phyloP scores from a whole-genome alignment of 1,284 basidiomycete genomes.

The Uromyces viciae-fabae region DNA sequence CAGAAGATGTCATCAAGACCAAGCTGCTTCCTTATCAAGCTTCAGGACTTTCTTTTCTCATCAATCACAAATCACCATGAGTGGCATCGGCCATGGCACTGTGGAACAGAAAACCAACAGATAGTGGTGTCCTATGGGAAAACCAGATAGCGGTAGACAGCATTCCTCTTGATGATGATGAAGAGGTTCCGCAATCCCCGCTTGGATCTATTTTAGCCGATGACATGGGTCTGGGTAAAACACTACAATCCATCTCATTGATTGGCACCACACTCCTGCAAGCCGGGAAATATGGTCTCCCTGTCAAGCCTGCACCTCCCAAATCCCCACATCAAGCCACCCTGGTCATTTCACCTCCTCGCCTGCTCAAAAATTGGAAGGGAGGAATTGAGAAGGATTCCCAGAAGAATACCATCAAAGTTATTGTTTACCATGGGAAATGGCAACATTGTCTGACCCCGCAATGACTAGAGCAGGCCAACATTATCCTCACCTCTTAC shows the following conservation, averaged over 20 bases:
- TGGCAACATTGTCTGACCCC: no score
- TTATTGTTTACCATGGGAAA: conserved; percentile 3
- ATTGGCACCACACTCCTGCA: conserved; percentile 49
- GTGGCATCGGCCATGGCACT: not conserved
- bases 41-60: not conserved
- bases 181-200: not conserved
- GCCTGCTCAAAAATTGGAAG: conserved; percentile 8
- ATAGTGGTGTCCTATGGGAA: not conserved
- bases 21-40: not conserved
- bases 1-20: not conserved
- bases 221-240: conserved; percentile 56
- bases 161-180: not conserved
- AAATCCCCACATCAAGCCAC: not conserved
- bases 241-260: conserved; percentile 54
- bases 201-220: conserved; percentile 51
- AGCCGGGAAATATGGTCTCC: no score
- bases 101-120: not conserved
- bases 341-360: not conserved
- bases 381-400: not conserved
- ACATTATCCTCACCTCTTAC: no score
- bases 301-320: no score
- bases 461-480: no score
- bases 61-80: not conserved
- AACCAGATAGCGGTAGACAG: not conserved
- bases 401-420: not conserved